These are phyloP conservation scores for Aspergillus udagawae DNA, from an alignment of 2,329 filamentous ascomycete species.

Conservation along the genomic window DNA sequence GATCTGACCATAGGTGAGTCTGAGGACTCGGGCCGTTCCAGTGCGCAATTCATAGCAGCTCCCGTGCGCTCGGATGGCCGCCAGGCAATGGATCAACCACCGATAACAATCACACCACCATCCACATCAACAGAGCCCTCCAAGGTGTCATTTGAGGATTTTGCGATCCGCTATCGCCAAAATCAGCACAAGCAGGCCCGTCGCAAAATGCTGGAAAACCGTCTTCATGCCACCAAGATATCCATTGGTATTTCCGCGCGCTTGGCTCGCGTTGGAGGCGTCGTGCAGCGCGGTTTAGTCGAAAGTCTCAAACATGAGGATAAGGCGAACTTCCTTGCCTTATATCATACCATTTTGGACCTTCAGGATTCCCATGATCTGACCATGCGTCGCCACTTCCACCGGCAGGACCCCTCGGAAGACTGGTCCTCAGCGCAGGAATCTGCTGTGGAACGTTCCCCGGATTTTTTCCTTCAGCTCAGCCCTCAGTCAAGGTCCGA, in stretches of 20 bases:
- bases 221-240: slow-evolving; percentile 38
- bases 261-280: slow-evolving; percentile 38
- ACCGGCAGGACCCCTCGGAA: slow-evolving; percentile 33
- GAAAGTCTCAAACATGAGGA: slow-evolving; percentile 44
- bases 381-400: slow-evolving; percentile 28
- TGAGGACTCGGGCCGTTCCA: slow-evolving; percentile 27
- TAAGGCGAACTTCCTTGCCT: slow-evolving; percentile 41
- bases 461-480: slow-evolving; percentile 57
- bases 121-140: slow-evolving; percentile 15
- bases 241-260: slow-evolving; percentile 42
- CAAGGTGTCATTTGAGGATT: slow-evolving; percentile 41
- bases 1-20: slow-evolving; percentile 33
- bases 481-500: slow-evolving; percentile 70
- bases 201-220: slow-evolving; percentile 37
- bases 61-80: slow-evolving; percentile 17
- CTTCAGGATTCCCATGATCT: slow-evolving; percentile 41
- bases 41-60: slow-evolving; percentile 20
- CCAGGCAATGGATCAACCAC: slow-evolving; percentile 7
- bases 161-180: slow-evolving; percentile 40
- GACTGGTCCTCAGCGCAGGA: slow-evolving; percentile 31
- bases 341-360: slow-evolving; percentile 43
- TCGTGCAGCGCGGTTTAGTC: slow-evolving; percentile 42
- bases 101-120: slow-evolving; percentile 8
- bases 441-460: slow-evolving; percentile 33
- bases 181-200: slow-evolving; percentile 40